Evolutionary conservation across 306 rosid species (phyloP).

Genomic region (Phaseolus lunatus): DNA sequence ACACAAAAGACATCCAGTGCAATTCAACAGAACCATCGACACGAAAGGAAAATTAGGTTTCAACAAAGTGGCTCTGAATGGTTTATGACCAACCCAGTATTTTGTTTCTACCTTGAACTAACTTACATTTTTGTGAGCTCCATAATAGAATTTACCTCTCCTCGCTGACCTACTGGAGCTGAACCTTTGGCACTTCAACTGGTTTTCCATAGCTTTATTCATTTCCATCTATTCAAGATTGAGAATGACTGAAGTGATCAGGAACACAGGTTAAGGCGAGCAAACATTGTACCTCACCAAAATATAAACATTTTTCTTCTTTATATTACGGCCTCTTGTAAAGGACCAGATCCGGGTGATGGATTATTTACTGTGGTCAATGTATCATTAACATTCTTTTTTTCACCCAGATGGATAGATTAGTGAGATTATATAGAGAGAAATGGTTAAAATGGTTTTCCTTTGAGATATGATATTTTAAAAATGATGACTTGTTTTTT

Average conservation of each 20-base stretch:
- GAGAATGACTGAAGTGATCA: slow-evolving; percentile 29
- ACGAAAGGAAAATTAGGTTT: slow-evolving; percentile 68
- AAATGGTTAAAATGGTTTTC: neutral
- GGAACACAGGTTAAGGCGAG: slow-evolving; percentile 10
- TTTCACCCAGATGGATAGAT: neutral
- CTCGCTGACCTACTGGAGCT: slow-evolving; percentile 26
- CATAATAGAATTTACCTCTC: slow-evolving; percentile 40
- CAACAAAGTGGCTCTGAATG: slow-evolving; percentile 29
- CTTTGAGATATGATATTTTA: no score
- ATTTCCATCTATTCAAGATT: slow-evolving; percentile 15
- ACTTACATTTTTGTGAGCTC: slow-evolving; percentile 15
- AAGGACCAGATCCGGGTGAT: neutral
- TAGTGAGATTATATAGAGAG: slow-evolving; percentile 2
- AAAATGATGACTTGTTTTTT: no score
- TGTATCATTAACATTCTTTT: neutral
- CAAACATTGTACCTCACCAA: slow-evolving; percentile 13
- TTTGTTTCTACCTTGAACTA: slow-evolving; percentile 18
- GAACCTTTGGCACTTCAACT: slow-evolving; percentile 42
- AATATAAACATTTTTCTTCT: neutral
- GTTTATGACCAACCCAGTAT: slow-evolving; percentile 28
- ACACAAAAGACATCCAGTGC: slow-evolving; percentile 72
- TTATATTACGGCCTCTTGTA: neutral
- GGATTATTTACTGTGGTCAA: neutral
- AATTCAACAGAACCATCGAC: slow-evolving; percentile 52
- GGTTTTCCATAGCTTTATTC: slow-evolving; percentile 9